A percentile compares a stretch with the other conserved stretches of the same genome.
Conservation (phyloP, 345 rosid genomes). For the Iberis pinnata region DNA sequence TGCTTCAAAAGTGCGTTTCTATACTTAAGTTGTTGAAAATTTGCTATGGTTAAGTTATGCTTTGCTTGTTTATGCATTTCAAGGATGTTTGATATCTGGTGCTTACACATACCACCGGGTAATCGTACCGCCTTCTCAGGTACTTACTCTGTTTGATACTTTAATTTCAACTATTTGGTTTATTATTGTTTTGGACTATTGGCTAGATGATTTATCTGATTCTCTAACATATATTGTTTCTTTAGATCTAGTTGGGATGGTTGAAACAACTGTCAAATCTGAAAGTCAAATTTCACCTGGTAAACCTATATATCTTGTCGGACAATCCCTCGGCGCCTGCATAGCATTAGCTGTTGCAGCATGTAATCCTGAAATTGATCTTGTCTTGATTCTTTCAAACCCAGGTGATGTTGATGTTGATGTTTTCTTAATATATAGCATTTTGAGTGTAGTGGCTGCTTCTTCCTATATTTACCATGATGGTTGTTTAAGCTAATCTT, state of each 20-base stretch:
- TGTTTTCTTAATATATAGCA: not conserved
- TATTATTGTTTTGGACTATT: not conserved
- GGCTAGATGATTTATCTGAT: not conserved
- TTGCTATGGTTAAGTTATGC: slow-evolving; percentile 3
- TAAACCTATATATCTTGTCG: slow-evolving; percentile 70
- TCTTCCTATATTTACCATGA: slow-evolving; percentile 1
- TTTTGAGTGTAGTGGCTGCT: slow-evolving; percentile 9
- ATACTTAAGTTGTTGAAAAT: not conserved
- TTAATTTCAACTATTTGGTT: too few species aligned
- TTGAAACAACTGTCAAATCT: slow-evolving; percentile 43
- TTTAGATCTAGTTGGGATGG: slow-evolving; percentile 55
- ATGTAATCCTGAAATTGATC: slow-evolving; percentile 57
- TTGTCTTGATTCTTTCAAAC: slow-evolving; percentile 56
- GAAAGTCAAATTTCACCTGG: slow-evolving; percentile 35
- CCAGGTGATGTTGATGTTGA: slow-evolving; percentile 42
- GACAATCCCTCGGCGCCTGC: slow-evolving; percentile 81
- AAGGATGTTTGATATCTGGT: slow-evolving; percentile 67
- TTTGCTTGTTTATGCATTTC: slow-evolving; percentile 6
- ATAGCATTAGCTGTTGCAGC: slow-evolving; percentile 65
- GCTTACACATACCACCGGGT: slow-evolving; percentile 72
- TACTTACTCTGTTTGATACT: slow-evolving; percentile 3
- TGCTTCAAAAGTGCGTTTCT: not conserved
- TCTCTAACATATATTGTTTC: not conserved
- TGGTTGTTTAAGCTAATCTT: slow-evolving; percentile 1
- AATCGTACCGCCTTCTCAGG: slow-evolving; percentile 67